Evolutionary conservation across 179 eudicot species (phyloP).

Genomic region (Pouteria campechiana): DNA sequence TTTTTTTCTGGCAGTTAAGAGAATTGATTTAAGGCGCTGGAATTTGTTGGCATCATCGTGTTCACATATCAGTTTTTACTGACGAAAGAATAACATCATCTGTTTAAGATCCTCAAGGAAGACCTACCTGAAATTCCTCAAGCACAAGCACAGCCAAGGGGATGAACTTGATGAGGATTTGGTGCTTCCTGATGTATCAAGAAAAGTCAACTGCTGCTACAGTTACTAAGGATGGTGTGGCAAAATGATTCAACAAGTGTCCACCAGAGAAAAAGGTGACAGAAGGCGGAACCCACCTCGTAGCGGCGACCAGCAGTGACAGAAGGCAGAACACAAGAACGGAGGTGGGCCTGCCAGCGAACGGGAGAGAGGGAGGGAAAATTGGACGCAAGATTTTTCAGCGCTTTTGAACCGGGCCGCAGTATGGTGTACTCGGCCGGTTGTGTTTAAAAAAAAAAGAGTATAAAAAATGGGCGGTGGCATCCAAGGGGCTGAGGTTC

Average conservation of each 20-base stretch:
- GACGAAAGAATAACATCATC: not conserved
- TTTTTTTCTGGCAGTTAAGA: too few relatives aligned
- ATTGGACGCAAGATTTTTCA: too few relatives aligned
- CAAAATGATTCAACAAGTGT: constrained; percentile 20
- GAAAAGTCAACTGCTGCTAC: constrained; percentile 52
- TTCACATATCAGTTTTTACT: not conserved
- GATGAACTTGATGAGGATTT: constrained; percentile 40
- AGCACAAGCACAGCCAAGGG: constrained; percentile 11
- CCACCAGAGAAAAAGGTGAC: constrained; percentile 57
- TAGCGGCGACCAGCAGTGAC: too few relatives aligned
- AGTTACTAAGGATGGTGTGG: constrained; percentile 10
- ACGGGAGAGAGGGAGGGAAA: too few relatives aligned
- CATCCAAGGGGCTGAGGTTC: too few relatives aligned
- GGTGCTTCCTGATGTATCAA: constrained; percentile 82
- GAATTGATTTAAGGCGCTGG: not conserved
- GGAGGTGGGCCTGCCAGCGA: too few relatives aligned
- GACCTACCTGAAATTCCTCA: constrained; percentile 68
- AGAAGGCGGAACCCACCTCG: too few relatives aligned
- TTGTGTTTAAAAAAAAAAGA: too few relatives aligned
- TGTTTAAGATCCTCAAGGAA: constrained; percentile 36
- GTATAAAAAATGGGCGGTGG: too few relatives aligned
- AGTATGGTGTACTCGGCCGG: too few relatives aligned
- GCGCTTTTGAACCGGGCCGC: too few relatives aligned
- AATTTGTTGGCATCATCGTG: not conserved
- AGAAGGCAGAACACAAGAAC: too few relatives aligned